These are phyloP conservation scores for Rhododendron vialii DNA, from an alignment of 148 eudicot genomes.

Conservation along the genomic window DNA sequence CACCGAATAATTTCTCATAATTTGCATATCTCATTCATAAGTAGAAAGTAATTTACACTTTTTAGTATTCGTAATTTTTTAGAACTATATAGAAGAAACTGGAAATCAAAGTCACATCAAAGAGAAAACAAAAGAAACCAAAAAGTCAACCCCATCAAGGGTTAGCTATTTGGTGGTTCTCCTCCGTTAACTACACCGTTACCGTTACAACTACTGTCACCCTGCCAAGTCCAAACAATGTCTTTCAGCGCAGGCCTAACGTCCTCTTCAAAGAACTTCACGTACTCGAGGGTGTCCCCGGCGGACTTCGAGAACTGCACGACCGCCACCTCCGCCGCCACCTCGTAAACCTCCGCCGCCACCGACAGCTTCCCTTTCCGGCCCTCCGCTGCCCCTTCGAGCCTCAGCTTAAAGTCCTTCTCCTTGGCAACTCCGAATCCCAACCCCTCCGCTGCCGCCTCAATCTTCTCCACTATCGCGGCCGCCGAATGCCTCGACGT, in stretches of 20 bases:
- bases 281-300: slow-evolving; percentile 55
- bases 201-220: slow-evolving; percentile 19
- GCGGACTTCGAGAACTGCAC: slow-evolving; percentile 48
- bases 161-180: background rate
- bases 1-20: too few species aligned
- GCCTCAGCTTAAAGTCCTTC: slow-evolving; percentile 32
- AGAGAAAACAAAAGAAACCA: background rate
- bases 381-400: slow-evolving; percentile 34
- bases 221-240: slow-evolving; percentile 71
- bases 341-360: slow-evolving; percentile 47
- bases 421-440: slow-evolving; percentile 25
- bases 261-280: slow-evolving; percentile 48
- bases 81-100: too few species aligned
- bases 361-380: slow-evolving; percentile 39
- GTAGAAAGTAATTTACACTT: too few species aligned
- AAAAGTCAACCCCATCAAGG: background rate
- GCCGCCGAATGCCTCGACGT: slow-evolving; percentile 34
- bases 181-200: background rate
- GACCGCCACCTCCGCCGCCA: slow-evolving; percentile 43
- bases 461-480: slow-evolving; percentile 30
- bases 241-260: slow-evolving; percentile 59
- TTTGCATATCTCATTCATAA: too few species aligned
- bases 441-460: slow-evolving; percentile 25
- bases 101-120: background rate
- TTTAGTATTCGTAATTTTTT: too few species aligned